Evolutionary conservation across 768 basidiomycete genomes (phyloP), one percentile per base, ranked within the genome.

Genomic region (Ramaria rubella): DNA sequence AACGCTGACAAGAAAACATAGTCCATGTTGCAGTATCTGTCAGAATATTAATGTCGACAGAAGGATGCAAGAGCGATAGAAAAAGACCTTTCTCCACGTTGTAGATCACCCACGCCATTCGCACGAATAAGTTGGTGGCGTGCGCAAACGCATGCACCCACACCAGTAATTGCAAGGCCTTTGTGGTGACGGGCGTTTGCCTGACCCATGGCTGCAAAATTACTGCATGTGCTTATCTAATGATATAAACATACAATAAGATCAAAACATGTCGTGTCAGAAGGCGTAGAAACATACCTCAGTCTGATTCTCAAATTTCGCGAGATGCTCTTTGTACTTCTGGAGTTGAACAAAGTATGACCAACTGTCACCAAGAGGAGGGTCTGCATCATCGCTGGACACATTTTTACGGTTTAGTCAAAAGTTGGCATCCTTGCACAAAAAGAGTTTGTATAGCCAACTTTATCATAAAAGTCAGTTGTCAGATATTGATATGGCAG

Each of bases 351-450:
- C 19, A 64, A 65, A 59, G 54, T 66, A 68, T 6, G 65, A 61
- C 45, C 61, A 63, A 11, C 70, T 68, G 5, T 59, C 54, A n/a
- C 62, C 60, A 1, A 70, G 59, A 0, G 63, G 59, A 38, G 36
- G 36, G 36, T 38, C 36, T 12, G 29, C n/a, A 12, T 52, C 50
- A 52, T 30, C 21, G 9, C 30, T 54, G 43, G 21, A 46, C 45
- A 63, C 62, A 1, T 68, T 62, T 42, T 70, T 73, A 4, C 24
- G 29, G 34, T 60, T 60, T 4, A 73, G 58, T 1, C 63, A 61
- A 50, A 73, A 75, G 52, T 68, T 70, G 19, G 70, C 69, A 48
- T 72, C 50, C 68, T 66, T 61, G 3, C 64, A 63, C 17, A 62
- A 30, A 48, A 70, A 11, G 36, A 38, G 36, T 38, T 11, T 38